Evolutionary conservation across 192 early-diverging fungal species (phyloP), one percentile per base, ranked within the genome.

Genomic region (Chytriomyces hyalinus): DNA sequence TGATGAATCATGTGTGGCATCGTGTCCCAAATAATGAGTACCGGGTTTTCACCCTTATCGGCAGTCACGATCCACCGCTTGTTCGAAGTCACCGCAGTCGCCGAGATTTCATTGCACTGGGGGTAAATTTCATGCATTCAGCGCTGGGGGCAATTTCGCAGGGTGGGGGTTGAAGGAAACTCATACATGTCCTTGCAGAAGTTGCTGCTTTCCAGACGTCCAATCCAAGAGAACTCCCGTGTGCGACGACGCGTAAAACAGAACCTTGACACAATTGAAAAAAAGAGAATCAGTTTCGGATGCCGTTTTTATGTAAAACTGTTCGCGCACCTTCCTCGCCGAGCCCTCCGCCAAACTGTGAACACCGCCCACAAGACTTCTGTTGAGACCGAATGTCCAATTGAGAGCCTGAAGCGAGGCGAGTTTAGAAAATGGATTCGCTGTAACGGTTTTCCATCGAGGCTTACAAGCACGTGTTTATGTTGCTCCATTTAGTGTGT

Each of bases 11-110:
- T 57, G 44, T 78, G 77, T 2, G 77, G 77, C 61, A 68, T 72
- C 45, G 82, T 89, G 62, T 90, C 88, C 89, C 89, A 90, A 26
- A 90, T 75, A 26, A 90, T 89, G 49, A 90, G 28, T 44, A 88
- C 60, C 11, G 88, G 78, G 60, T 78, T 69, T 4, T 75, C 49
- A 24, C 89, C 89, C 49, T 74, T 82, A 79, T 90, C 89, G 6
- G 85, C 85, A 9, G 89, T 89, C 2, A 84, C 80, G 24, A 90
- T 48, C 78, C 83, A 90, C 26, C 87, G 73, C 49, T 82, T 81
- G 70, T 85, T 65, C 20, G 74, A 50, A 17, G 84, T 83, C 44
- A 81, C 70, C 17, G 84, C 59, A 43, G 80, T 69, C 13, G 80
- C 75, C 6, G 83, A 74, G 17, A 90, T 85, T 64, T 73, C 60